Percentiles rank a stretch among this genome's conserved stretches.
Evolutionary conservation across 2,329 filamentous ascomycete species (phyloP).

Genomic region (Colletotrichum tropicale): DNA sequence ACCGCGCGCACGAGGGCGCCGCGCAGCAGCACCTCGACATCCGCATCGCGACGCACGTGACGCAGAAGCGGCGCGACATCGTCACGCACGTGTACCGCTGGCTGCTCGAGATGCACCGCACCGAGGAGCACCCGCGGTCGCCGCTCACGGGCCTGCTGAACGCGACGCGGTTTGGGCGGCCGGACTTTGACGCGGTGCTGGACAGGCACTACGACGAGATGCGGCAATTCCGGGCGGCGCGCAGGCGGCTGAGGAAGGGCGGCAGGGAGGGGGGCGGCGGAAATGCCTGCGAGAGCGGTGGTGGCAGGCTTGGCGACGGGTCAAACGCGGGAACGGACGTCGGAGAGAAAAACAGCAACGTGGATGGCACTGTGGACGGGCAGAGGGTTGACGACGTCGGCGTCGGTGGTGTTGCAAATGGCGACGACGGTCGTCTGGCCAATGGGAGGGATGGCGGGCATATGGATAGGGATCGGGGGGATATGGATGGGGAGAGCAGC

Average conservation of each 20-base stretch:
- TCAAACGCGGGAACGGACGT: neutral
- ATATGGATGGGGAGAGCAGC: neutral
- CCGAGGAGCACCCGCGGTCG: constrained; percentile 52
- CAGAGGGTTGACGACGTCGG: neutral
- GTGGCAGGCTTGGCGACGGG: neutral
- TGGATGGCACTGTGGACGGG: neutral
- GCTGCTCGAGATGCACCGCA: constrained; percentile 61
- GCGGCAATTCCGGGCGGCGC: constrained; percentile 34
- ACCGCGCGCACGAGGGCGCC: constrained; percentile 36
- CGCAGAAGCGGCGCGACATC: constrained; percentile 57
- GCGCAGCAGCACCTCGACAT: constrained; percentile 49
- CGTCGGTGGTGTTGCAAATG: neutral
- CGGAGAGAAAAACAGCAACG: neutral
- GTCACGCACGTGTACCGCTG: constrained; percentile 59
- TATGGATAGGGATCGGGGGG: neutral
- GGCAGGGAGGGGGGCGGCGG: constrained; percentile 13
- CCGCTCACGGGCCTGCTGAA: constrained; percentile 59
- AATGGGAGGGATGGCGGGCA: neutral
- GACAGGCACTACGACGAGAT: constrained; percentile 60
- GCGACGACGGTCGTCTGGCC: neutral
- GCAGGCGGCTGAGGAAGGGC: constrained; percentile 21
- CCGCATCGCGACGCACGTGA: constrained; percentile 61
- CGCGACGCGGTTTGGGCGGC: constrained; percentile 57
- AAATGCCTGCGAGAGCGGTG: neutral
- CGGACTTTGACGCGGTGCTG: constrained; percentile 57